Evolutionary conservation across 768 basidiomycete species (phyloP).

Genomic region (Kwoniella sp.): DNA sequence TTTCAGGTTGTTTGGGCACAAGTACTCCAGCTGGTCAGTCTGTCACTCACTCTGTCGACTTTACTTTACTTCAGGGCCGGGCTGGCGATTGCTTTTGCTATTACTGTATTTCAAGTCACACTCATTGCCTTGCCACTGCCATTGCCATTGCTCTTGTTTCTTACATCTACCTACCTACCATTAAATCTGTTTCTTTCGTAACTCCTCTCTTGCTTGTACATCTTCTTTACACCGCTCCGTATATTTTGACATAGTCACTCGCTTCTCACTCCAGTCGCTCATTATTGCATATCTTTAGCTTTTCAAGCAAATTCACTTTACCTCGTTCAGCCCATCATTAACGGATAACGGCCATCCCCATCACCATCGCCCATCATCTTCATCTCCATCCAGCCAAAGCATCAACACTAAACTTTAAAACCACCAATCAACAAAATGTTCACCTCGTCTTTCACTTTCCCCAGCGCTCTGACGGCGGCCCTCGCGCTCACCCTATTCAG

Average conservation of each 20-base stretch:
- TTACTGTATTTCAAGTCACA: no score
- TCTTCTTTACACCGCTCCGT: conserved; percentile 3
- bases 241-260: not conserved
- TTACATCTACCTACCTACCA: conserved; percentile 6
- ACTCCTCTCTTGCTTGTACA: no score
- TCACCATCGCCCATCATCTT: no score
- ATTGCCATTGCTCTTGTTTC: not conserved
- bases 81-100: not conserved
- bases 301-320: no score
- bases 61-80: not conserved
- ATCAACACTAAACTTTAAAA: not conserved
- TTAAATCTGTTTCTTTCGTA: not conserved
- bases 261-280: conserved; percentile 19
- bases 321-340: no score
- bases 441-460: not conserved
- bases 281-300: not conserved
- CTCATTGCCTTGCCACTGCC: no score
- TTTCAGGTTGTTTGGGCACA: conserved; percentile 4
- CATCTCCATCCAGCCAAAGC: not conserved
- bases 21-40: not conserved
- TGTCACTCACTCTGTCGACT: no score
- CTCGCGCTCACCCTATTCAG: conserved; percentile 24
- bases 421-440: not conserved
- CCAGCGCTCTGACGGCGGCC: no score
- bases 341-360: no score